Base-by-base conservation (phyloP, 2,329 filamentous ascomycete species). In the Botrytis porri region DNA sequence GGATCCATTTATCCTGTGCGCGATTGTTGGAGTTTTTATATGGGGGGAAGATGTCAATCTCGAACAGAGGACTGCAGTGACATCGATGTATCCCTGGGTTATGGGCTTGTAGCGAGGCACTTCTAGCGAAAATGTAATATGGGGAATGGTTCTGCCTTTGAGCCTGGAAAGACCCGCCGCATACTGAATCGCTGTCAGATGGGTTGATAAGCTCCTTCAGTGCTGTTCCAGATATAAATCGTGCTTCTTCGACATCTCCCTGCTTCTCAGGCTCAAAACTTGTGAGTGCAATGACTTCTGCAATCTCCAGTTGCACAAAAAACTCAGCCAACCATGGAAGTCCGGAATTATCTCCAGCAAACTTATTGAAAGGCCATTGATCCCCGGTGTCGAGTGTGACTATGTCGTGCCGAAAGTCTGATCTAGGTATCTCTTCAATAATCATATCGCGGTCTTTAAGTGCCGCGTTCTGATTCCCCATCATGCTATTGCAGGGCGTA, bases 1-100 rank as follows among this genome's bases (percentile, higher is more conserved):
- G 1, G 9, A 48, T 1, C 32, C 14, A 7, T 1, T 3, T n/a
- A 1, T 54, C 37, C 1, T 12, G 22, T 20, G 18, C 0, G 14
- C 63, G 8, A 12, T 48, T 9, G 0, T 20, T 39, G 8, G 0
- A 8, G 63, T 14, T 29, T 5, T 16, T 8, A 4, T 1, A n/a
- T 25, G 7, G 1, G 3, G 14, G 25, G 22, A 29, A 54, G 20
- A 39, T 4, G 4, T 66, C 32, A 29, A 66, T 39, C 8, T 66
- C 45, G 0, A 37, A n/a, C 7, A 54, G 32, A 1, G 32, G 63
- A 66, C 32, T 39, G 22, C 32, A n/a, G n/a, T 14, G 8, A 39
- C 0, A 20, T 39, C 39, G 22, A 3, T 9, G 1, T 1, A 39
- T n/a, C n/a, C 7, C 32, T 51, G 22, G 1, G n/a, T n/a, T 51